Conservation (phyloP, 164 flowering plant species). For the Vitis rupestris region DNA sequence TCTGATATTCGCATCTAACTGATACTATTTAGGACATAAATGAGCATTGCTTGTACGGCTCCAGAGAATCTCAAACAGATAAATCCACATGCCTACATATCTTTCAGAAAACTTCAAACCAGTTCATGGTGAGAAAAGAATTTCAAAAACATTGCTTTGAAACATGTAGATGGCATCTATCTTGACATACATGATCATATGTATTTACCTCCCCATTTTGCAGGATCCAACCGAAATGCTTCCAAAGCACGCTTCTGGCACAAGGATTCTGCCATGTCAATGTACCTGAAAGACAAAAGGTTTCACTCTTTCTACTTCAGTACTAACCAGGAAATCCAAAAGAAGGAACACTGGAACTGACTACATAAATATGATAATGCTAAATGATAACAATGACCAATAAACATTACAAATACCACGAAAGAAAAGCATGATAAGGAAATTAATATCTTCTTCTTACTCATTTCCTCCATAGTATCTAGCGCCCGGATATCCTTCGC, state of each 20-base stretch:
- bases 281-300: constrained; percentile 55
- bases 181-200: not conserved
- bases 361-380: not conserved
- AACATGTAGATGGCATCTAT: no score
- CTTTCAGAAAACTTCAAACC: no score
- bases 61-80: no score
- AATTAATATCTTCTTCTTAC: constrained; percentile 38
- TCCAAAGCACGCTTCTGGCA: constrained; percentile 99
- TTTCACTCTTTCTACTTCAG: not conserved
- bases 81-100: no score
- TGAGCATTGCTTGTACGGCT: no score
- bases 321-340: not conserved
- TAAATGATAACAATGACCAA: not conserved
- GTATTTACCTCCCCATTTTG: constrained; percentile 94
- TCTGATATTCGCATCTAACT: not conserved
- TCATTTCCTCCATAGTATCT: constrained; percentile 99
- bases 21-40: not conserved
- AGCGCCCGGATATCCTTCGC: constrained; percentile 99
- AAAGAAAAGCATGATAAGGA: not conserved
- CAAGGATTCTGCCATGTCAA: constrained; percentile 96
- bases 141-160: no score
- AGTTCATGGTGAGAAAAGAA: no score
- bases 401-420: not conserved
- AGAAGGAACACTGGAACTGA: not conserved
- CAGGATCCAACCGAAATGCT: constrained; percentile 92